Base-by-base conservation (phyloP, 257 asterid genomes). In the Marsdenia floribunda region DNA sequence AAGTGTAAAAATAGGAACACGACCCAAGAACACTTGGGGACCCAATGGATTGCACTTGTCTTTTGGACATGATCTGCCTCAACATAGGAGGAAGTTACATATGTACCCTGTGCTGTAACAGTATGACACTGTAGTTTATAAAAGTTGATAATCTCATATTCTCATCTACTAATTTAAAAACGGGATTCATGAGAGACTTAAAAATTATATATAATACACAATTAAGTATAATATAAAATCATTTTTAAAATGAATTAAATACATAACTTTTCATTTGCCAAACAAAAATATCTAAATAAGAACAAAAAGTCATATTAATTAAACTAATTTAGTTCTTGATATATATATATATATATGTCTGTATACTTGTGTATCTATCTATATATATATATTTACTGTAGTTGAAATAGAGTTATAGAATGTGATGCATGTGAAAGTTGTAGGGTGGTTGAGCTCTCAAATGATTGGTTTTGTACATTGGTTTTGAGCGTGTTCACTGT, bases 361-460 rank as follows among this genome's bases (percentile, higher is more conserved):
- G 33, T 29, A 29, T 29, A 29, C 33, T 29, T 29, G 33, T 29
- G 33, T 29, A 29, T 29, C 33, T 29, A 29, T 29, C 33, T 29
- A 35, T 29, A 65, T 65, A 21, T 65, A 68, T 19, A 24, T 15
- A 22, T 4, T 63, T 5, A 22, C 11, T 66, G n/a, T 37, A 52
- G 42, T 49, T n/a, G 64, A 71, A 44, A 44, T 68, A 44, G 75
- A 76, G 84, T 59, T 77, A 77, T 42, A 75, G 82, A 79, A 83
- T 80, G 84, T 85, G 89, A 73, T 81, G 88, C 85, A 84, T 84
- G 89, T 85, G 89, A 83, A 54, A 40, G 65, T 79, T 82, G 87
- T 85, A 85, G 85, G 85, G 89, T 85, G 6, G 88, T 85, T 90
- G 91, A 88, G 79, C 85, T 85, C 83, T 84, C 87, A 75, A 85